phyloP scores from a whole-genome alignment of 1,284 basidiomycete genomes.

The Heterobasidion occidentale region DNA sequence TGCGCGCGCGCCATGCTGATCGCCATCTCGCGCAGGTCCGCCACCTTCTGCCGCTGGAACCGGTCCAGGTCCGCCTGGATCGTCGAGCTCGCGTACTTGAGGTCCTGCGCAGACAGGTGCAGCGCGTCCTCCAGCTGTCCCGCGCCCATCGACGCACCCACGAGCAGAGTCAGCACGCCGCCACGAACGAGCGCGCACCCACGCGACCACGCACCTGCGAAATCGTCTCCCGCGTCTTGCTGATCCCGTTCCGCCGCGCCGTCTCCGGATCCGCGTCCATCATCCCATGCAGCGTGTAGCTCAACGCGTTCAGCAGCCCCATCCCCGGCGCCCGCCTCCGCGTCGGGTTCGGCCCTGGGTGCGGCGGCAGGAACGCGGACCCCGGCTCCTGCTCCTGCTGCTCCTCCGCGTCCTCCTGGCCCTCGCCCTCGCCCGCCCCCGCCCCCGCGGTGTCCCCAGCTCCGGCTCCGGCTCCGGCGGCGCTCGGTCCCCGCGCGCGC shows the following conservation, averaged over 20 bases:
- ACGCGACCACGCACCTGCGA: slow-evolving; percentile 58
- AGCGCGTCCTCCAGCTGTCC: slow-evolving; percentile 84
- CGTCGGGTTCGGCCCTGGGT: slow-evolving; percentile 65
- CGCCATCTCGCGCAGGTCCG: slow-evolving; percentile 88
- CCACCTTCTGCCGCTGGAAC: slow-evolving; percentile 98
- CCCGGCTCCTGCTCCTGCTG: slow-evolving; percentile 12
- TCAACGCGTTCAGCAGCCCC: slow-evolving; percentile 87
- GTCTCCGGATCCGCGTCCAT: slow-evolving; percentile 99
- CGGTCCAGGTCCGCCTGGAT: slow-evolving; percentile 97
- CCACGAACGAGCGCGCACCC: neutral
- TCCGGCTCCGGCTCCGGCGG: neutral
- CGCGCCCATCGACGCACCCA: neutral
- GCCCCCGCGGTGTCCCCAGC: no score
- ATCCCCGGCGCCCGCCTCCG: slow-evolving; percentile 65
- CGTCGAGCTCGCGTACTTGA: slow-evolving; percentile 92
- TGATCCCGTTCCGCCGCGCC: slow-evolving; percentile 86
- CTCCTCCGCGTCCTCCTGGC: neutral
- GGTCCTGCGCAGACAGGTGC: slow-evolving; percentile 83
- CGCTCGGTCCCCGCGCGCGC: slow-evolving; percentile 21
- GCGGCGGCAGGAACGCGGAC: slow-evolving; percentile 56
- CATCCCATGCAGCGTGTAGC: slow-evolving; percentile 93
- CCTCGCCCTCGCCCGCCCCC: neutral
- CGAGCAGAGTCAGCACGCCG: neutral
- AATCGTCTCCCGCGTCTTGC: slow-evolving; percentile 91
- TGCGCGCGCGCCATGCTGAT: slow-evolving; percentile 88